Conservation (phyloP, 768 basidiomycete genomes). For the Calvatia gigantea region DNA sequence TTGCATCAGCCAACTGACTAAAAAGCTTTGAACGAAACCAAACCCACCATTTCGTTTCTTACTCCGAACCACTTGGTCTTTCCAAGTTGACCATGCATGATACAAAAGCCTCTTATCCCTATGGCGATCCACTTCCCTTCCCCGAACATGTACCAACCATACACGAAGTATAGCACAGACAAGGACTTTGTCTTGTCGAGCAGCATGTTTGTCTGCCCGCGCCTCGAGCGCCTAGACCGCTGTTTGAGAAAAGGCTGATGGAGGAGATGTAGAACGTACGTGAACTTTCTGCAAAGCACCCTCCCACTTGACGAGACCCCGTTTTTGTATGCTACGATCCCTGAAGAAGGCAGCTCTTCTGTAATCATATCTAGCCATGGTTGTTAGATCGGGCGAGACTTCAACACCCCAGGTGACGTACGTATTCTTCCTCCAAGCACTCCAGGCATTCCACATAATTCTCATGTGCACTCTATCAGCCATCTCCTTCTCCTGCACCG, state of each 20-base stretch:
- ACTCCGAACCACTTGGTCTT: slow-evolving; percentile 15
- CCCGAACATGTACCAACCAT: slow-evolving; percentile 26
- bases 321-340: slow-evolving; percentile 9
- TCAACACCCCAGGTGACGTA: slow-evolving; percentile 28
- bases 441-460: slow-evolving; percentile 44
- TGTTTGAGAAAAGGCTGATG: background rate
- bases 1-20: background rate
- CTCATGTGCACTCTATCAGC: slow-evolving; percentile 42
- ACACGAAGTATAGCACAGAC: slow-evolving; percentile 23
- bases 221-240: slow-evolving; percentile 45
- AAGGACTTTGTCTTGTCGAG: slow-evolving; percentile 22
- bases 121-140: slow-evolving; percentile 20
- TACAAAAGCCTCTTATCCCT: slow-evolving; percentile 14
- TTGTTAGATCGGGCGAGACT: background rate
- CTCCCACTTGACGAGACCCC: slow-evolving; percentile 12
- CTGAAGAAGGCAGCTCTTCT: slow-evolving; percentile 7
- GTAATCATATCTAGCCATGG: slow-evolving; percentile 6
- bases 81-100: slow-evolving; percentile 20
- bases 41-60: slow-evolving; percentile 19
- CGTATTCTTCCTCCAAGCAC: slow-evolving; percentile 56
- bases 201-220: slow-evolving; percentile 49
- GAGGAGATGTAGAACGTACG: slow-evolving; percentile 17
- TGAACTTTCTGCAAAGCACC: slow-evolving; percentile 3
- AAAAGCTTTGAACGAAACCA: background rate
- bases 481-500: slow-evolving; percentile 41